Conservation (phyloP, 2,329 filamentous ascomycete species). For the Alternaria gansuensis region DNA sequence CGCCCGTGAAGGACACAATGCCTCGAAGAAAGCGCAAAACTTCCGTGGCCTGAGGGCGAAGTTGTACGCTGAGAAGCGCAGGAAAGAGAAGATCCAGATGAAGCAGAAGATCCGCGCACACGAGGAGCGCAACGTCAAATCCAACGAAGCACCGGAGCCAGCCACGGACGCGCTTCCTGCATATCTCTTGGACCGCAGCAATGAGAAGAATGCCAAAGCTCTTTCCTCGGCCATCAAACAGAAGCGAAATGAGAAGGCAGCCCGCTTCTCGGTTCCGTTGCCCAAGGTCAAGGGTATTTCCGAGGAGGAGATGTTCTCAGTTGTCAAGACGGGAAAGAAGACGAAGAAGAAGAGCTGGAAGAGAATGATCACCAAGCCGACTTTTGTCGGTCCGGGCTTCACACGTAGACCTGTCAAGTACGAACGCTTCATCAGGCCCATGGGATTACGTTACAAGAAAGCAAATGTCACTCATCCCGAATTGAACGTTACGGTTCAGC, state of each 20-base stretch:
- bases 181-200: constrained; percentile 88
- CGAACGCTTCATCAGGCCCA: constrained; percentile 54
- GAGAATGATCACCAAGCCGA: constrained; percentile 79
- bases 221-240: constrained; percentile 91
- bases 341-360: constrained; percentile 84
- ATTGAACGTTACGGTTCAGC: constrained; percentile 84
- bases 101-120: constrained; percentile 75
- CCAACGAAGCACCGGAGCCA: constrained; percentile 77
- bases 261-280: constrained; percentile 88
- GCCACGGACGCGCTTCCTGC: constrained; percentile 83
- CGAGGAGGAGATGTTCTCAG: constrained; percentile 96
- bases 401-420: constrained; percentile 86
- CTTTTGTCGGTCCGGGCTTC: constrained; percentile 91
- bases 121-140: constrained; percentile 96
- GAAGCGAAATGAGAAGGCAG: constrained; percentile 87
- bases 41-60: constrained; percentile 91
- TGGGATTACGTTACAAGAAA: constrained; percentile 82
- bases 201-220: constrained; percentile 74
- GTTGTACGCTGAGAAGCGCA: constrained; percentile 83
- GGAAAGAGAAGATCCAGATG: constrained; percentile 71
- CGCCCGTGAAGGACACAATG: constrained; percentile 89
- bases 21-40: constrained; percentile 90
- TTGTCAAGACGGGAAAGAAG: constrained; percentile 89
- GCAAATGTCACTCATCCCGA: constrained; percentile 78
- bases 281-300: constrained; percentile 93